These are phyloP conservation scores for Tylopilus plumbeoviolaceoides DNA, from an alignment of 768 basidiomycete genomes.

Conservation along the genomic window DNA sequence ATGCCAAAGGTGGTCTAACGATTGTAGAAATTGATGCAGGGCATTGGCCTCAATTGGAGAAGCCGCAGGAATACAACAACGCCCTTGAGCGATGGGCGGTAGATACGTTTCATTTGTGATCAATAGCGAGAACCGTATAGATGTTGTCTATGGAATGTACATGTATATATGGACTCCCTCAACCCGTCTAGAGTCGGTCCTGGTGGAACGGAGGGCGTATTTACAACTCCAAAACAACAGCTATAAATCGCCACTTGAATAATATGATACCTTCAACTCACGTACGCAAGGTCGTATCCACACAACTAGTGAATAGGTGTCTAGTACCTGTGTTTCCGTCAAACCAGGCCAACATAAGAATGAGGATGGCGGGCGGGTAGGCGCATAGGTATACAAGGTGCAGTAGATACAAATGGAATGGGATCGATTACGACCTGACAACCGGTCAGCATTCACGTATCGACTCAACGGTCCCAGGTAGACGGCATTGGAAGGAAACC, in stretches of 20 bases:
- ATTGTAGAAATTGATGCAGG: slow-evolving; percentile 33
- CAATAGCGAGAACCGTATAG: background rate
- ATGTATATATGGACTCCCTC: background rate
- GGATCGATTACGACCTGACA: slow-evolving; percentile 65
- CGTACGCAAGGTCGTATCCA: background rate
- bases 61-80: slow-evolving; percentile 32
- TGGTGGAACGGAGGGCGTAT: background rate
- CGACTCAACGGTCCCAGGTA: slow-evolving; percentile 7
- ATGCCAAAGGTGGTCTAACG: slow-evolving; percentile 27
- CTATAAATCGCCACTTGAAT: background rate
- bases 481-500: slow-evolving; percentile 29
- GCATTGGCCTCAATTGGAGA: slow-evolving; percentile 38
- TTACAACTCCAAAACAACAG: background rate
- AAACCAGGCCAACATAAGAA: slow-evolving; percentile 6
- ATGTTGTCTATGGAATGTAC: slow-evolving; percentile 1
- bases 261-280: background rate
- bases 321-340: slow-evolving; percentile 27
- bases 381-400: slow-evolving; percentile 11
- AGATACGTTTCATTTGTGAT: slow-evolving; percentile 16
- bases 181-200: background rate
- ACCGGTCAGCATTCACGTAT: slow-evolving; percentile 52
- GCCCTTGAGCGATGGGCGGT: slow-evolving; percentile 34
- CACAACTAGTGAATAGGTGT: slow-evolving; percentile 9
- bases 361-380: slow-evolving; percentile 2
- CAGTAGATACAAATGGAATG: slow-evolving; percentile 4